Conservation (phyloP, 257 asterid genomes). For the Anisodus tanguticus region DNA sequence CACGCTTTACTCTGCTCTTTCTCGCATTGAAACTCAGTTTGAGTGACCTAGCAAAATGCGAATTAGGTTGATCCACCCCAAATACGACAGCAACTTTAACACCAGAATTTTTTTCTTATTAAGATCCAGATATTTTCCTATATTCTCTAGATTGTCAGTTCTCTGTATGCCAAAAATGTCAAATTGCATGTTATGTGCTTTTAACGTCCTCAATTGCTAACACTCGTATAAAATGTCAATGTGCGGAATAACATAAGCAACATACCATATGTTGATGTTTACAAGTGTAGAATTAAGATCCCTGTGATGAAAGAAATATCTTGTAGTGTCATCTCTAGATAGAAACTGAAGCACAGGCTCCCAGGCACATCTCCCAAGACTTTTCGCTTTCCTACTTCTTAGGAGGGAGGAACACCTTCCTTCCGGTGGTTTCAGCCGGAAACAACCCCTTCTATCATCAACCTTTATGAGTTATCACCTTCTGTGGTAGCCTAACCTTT, state of each 20-base stretch:
- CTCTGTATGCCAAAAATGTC: not conserved
- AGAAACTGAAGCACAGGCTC: too few species aligned
- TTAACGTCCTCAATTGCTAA: not conserved
- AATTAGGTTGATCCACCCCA: not conserved
- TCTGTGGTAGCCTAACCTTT: too few species aligned
- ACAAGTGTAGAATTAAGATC: not conserved
- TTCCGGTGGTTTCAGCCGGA: too few species aligned
- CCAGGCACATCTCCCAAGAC: too few species aligned
- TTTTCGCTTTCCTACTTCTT: too few species aligned
- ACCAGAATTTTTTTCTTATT: not conserved
- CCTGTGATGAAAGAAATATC: not conserved
- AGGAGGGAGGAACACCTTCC: too few species aligned
- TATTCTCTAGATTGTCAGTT: not conserved
- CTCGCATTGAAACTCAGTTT: not conserved
- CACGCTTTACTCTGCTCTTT: not conserved
- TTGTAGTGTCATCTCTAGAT: not conserved
- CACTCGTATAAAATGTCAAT: not conserved
- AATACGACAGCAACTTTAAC: not conserved
- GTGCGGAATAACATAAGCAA: not conserved
- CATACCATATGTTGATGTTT: not conserved
- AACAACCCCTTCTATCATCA: too few species aligned
- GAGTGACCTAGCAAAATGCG: not conserved
- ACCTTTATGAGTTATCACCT: too few species aligned
- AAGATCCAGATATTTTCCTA: not conserved
- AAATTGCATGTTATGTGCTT: constrained; percentile 13